Evolutionary conservation across 2,329 filamentous ascomycete species (phyloP).

Genomic region (Curvularia hawaiiensis): DNA sequence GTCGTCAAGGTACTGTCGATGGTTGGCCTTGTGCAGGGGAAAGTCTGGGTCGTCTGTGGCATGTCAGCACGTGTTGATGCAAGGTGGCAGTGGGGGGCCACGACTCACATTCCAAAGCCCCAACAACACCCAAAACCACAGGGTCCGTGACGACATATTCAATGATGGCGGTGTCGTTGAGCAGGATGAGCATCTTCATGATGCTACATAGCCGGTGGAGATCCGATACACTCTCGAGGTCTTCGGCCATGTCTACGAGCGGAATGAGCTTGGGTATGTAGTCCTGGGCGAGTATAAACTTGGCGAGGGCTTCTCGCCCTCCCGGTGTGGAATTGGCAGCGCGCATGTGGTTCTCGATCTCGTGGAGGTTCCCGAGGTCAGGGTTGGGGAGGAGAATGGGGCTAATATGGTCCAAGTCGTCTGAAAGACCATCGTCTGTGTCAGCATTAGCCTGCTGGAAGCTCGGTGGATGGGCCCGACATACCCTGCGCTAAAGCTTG

Average conservation of each 20-base stretch:
- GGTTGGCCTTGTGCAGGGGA: conserved; percentile 95
- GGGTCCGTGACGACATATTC: conserved; percentile 91
- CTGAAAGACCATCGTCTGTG: conserved; percentile 82
- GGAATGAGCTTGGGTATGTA: conserved; percentile 89
- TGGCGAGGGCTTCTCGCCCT: conserved; percentile 84
- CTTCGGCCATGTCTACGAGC: conserved; percentile 85
- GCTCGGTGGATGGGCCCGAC: conserved; percentile 17
- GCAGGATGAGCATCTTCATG: conserved; percentile 92
- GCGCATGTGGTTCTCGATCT: conserved; percentile 86
- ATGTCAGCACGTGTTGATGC: conserved; percentile 37
- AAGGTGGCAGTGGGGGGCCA: not conserved
- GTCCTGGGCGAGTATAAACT: conserved; percentile 82
- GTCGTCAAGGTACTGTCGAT: conserved; percentile 88
- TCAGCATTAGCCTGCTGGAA: conserved; percentile 22
- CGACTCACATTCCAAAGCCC: conserved; percentile 79
- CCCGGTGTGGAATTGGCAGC: conserved; percentile 73
- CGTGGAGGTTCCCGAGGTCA: conserved; percentile 78
- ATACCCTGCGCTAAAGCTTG: conserved; percentile 67
- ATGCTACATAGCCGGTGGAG: conserved; percentile 94
- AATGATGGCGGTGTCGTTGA: conserved; percentile 95
- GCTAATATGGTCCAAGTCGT: conserved; percentile 77
- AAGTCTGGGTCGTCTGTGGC: conserved; percentile 86
- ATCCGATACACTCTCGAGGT: conserved; percentile 84
- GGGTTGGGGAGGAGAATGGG: conserved; percentile 77
- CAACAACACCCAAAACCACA: conserved; percentile 88